phyloP scores from a whole-genome alignment of 225 moss, liverwort and hornwort species.

The Neckera pumila region DNA sequence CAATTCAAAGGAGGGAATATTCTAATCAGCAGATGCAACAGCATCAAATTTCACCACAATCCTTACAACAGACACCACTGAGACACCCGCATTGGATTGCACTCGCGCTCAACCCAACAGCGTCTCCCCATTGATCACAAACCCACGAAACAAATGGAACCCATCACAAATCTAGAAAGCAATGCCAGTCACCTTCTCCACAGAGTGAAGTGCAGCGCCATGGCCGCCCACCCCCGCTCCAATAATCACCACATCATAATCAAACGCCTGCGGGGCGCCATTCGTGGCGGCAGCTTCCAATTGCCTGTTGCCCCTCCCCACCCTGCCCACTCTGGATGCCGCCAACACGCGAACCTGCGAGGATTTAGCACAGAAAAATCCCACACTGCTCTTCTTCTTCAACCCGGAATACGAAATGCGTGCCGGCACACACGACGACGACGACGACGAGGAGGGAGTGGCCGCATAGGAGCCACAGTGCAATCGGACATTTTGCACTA shows the following conservation, averaged over 20 bases:
- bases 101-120: neutral
- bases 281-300: constrained; percentile 46
- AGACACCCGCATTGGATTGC: neutral
- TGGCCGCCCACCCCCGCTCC: constrained; percentile 96
- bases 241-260: constrained; percentile 85
- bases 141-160: neutral
- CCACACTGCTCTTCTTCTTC: constrained; percentile 3
- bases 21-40: neutral
- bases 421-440: constrained; percentile 14
- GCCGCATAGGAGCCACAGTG: neutral
- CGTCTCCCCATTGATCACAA: neutral
- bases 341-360: neutral
- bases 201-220: constrained; percentile 91
- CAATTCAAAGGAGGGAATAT: neutral
- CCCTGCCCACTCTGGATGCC: neutral
- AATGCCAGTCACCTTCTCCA: constrained; percentile 52
- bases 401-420: constrained; percentile 18
- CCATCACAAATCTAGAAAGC: neutral
- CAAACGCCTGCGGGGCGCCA: constrained; percentile 55
- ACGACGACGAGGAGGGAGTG: neutral
- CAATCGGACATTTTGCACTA: neutral
- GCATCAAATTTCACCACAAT: neutral
- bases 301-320: neutral
- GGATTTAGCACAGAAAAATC: neutral
- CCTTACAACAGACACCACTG: neutral